Conservation (phyloP, 192 early-diverging fungal species). For the Lobosporangium transversale region DNA sequence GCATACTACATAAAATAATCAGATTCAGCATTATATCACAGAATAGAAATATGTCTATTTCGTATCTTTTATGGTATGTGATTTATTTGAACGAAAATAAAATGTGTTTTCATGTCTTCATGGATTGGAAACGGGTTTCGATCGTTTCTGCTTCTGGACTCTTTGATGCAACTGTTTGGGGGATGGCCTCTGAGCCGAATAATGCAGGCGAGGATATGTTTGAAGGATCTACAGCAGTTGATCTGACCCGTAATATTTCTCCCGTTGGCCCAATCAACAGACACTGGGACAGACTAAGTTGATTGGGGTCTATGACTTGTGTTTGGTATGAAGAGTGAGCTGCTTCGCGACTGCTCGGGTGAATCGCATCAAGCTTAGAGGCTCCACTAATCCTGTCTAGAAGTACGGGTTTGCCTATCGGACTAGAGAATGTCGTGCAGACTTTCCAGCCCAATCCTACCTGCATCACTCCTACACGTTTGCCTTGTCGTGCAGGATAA, state of each 20-base stretch:
- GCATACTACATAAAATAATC: too few species aligned
- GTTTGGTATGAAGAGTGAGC: too few species aligned
- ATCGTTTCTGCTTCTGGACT: too few species aligned
- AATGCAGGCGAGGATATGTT: constrained; percentile 1
- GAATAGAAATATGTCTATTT: too few species aligned
- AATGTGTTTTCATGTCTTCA: too few species aligned
- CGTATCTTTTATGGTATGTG: too few species aligned
- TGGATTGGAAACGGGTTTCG: too few species aligned
- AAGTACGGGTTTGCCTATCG: constrained; percentile 55
- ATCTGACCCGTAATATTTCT: constrained; percentile 53
- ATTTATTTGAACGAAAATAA: too few species aligned
- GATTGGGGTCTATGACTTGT: neutral
- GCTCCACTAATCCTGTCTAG: constrained; percentile 41
- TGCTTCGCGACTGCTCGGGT: too few species aligned
- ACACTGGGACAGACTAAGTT: constrained; percentile 55
- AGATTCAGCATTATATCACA: too few species aligned
- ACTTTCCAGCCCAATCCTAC: constrained; percentile 69
- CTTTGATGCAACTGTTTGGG: too few species aligned
- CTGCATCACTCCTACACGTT: constrained; percentile 65
- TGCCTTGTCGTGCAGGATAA: constrained; percentile 68
- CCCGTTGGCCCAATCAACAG: constrained; percentile 64
- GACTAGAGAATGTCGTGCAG: constrained; percentile 55
- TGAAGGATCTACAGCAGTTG: constrained; percentile 11
- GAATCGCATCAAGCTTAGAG: constrained; percentile 22
- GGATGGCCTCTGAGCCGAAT: too few species aligned